A percentile compares a stretch with the other conserved stretches of the same genome.
Evolutionary conservation across 2,329 filamentous ascomycete genomes (phyloP).

Genomic region (Pyrenochaeta sp.): DNA sequence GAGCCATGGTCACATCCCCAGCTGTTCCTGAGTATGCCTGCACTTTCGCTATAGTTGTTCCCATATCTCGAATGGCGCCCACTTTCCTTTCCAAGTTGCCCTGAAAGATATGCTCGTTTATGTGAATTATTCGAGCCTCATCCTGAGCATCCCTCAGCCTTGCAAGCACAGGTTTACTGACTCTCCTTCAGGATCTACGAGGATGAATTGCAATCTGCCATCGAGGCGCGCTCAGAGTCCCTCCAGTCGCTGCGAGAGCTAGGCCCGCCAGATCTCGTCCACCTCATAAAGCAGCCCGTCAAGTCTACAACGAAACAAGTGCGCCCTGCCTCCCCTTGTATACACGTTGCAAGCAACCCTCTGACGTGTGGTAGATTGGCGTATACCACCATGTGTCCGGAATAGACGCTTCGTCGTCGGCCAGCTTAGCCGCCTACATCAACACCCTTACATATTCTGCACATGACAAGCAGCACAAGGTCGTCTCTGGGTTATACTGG

Average conservation of each 20-base stretch:
- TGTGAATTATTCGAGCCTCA: background rate
- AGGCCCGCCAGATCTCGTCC: constrained; percentile 93
- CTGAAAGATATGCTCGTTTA: no score
- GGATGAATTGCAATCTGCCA: constrained; percentile 87
- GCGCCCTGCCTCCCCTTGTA: constrained; percentile 19
- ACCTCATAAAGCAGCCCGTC: constrained; percentile 81
- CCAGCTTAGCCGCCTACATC: constrained; percentile 96
- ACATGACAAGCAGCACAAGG: constrained; percentile 83
- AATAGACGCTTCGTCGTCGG: constrained; percentile 95
- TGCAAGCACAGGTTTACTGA: constrained; percentile 12
- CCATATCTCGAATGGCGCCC: constrained; percentile 10
- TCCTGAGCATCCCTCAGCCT: background rate
- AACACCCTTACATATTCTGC: constrained; percentile 95
- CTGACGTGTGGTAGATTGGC: constrained; percentile 67
- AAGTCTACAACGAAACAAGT: constrained; percentile 67
- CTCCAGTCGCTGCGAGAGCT: constrained; percentile 87
- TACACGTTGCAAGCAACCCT: constrained; percentile 9
- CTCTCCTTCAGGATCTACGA: constrained; percentile 77
- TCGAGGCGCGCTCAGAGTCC: constrained; percentile 91
- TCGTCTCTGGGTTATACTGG: constrained; percentile 95
- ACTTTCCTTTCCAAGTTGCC: no score
- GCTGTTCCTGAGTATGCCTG: constrained; percentile 53
- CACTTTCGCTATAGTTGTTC: no score
- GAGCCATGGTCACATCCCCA: constrained; percentile 52
- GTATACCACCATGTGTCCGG: constrained; percentile 98